phyloP scores from a whole-genome alignment of 768 basidiomycete species.

The Inosperma sp. region DNA sequence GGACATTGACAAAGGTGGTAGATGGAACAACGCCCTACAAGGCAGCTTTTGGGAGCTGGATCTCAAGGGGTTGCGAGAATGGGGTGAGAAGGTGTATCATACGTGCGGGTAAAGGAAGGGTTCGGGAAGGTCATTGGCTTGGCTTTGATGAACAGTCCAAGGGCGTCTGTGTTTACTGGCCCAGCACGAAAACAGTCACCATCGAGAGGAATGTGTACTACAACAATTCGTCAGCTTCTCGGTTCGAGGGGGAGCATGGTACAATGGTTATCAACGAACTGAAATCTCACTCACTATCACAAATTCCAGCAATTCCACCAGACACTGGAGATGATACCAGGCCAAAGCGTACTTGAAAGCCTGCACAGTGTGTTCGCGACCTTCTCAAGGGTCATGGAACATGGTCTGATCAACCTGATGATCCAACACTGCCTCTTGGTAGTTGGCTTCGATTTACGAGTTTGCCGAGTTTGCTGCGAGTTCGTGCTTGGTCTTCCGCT shows the following conservation, averaged over 20 bases:
- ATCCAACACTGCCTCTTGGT: conserved; percentile 7
- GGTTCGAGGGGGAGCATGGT: neutral
- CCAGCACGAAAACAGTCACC: conserved; percentile 23
- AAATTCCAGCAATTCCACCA: neutral
- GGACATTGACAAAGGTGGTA: conserved; percentile 24
- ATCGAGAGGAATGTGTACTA: conserved; percentile 29
- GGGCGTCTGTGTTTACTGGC: conserved; percentile 33
- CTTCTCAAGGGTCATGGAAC: conserved; percentile 14
- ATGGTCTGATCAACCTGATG: conserved; percentile 5
- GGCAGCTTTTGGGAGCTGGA: conserved; percentile 24
- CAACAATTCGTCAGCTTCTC: neutral
- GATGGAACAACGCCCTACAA: conserved; percentile 11
- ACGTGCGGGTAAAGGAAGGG: conserved; percentile 19
- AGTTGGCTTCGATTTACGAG: no score
- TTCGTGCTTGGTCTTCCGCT: no score
- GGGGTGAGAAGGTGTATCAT: conserved; percentile 32
- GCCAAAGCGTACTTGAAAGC: conserved; percentile 15
- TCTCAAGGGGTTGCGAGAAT: conserved; percentile 26
- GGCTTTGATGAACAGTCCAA: conserved; percentile 29
- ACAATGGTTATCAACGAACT: neutral
- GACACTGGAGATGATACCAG: neutral
- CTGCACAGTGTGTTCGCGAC: conserved; percentile 14
- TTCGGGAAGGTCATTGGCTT: conserved; percentile 30
- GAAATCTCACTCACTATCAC: neutral
- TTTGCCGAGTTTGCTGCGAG: no score